Conservation (phyloP, 257 asterid species). For the Jasminum sambac region DNA sequence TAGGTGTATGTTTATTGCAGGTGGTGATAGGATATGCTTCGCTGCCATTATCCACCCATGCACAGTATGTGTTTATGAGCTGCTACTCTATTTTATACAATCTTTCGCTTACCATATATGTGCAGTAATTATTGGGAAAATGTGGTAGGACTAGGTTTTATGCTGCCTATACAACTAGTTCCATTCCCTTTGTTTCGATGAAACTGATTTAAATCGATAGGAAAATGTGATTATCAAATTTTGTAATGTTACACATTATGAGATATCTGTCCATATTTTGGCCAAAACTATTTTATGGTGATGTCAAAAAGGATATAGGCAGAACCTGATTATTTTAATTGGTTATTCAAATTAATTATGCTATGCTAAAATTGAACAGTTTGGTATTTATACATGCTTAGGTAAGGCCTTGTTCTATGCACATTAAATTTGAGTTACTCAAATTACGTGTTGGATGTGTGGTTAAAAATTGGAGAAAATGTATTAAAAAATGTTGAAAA, state of each 20-base stretch:
- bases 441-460: too few relatives aligned
- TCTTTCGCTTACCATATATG: neutral
- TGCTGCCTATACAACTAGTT: conserved; percentile 1
- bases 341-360: conserved; percentile 1
- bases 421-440: too few relatives aligned
- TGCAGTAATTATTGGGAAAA: conserved; percentile 10
- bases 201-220: conserved; percentile 4
- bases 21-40: conserved; percentile 91
- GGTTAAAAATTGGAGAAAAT: too few relatives aligned
- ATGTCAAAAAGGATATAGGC: neutral
- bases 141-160: conserved; percentile 1
- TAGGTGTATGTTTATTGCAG: conserved; percentile 50
- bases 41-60: conserved; percentile 84
- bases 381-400: neutral
- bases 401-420: too few relatives aligned
- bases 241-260: neutral
- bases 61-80: conserved; percentile 65
- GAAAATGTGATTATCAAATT: conserved; percentile 10
- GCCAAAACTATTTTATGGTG: neutral
- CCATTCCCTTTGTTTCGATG: neutral
- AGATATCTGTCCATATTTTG: neutral
- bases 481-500: too few relatives aligned
- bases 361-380: neutral
- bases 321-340: neutral
- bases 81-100: conserved; percentile 24